Base-by-base conservation (phyloP, 1,139 yeast species). In the Pneumocystis canis region DNA sequence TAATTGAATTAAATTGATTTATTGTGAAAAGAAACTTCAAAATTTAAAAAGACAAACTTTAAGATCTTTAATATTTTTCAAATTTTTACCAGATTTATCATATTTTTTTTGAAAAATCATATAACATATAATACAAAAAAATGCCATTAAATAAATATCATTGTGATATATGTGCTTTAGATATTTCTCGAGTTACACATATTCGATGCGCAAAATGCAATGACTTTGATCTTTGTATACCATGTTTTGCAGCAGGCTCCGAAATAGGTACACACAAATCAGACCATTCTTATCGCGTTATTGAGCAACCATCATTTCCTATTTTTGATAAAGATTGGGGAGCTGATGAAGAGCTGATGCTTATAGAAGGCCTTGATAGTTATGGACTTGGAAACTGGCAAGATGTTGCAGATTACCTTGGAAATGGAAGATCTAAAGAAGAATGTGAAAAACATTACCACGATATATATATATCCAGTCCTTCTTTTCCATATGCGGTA, bases 311-410 rank as follows among this genome's bases (percentile, higher is more conserved):
- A 71, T 87, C 96, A 4, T 92, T 89, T 71, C 98, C 99, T 0
- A 87, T 94, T 30, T 85, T 92, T 69, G 87, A 84, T 63, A 82
- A 81, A 64, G 92, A 86, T 61, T 92, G 99, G 99, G 98, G 98
- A 39, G 98, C 98, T 0, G 98, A 92, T 74, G 99, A 92, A 73
- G 99, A 92, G 73, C 73, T 90, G 66, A 77, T 89, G 60, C 77
- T 92, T 66, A 81, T 94, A 28, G 96, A 89, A 73, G 98, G 97
- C 6, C 85, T 95, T 62, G 96, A 90, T 73, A 85, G 88, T 5
- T 80, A 82, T 63, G 98, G 99, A 0, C 77, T 90, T 64, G 99
- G 98, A 4, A 90, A 90, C 73, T 92, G 98, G 98, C 96, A 88
- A 69, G 98, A 92, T 73, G 82, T 92, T 20, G 87, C 96, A 11